These are phyloP conservation scores for Cyclotella baltica DNA, from an alignment of 108 stramenopile species.

Conservation along the genomic window DNA sequence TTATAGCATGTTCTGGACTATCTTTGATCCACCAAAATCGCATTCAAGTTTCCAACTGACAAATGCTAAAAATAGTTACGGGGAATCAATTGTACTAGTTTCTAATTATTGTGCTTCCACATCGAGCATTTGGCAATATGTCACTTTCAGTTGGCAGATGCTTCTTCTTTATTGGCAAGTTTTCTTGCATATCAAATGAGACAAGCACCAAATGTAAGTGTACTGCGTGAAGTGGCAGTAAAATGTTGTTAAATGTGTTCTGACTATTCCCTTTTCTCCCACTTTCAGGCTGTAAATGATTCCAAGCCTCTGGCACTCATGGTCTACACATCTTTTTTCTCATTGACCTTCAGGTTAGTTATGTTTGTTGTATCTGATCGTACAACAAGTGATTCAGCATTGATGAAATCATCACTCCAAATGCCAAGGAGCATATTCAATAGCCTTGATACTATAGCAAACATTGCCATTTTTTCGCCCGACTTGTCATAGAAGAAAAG, in stretches of 20 bases:
- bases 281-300: neutral
- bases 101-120: neutral
- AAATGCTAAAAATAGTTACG: neutral
- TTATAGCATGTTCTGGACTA: slow-evolving; percentile 18
- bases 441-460: neutral
- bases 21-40: neutral
- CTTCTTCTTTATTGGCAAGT: neutral
- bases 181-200: slow-evolving; percentile 17
- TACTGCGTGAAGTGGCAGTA: no score
- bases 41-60: neutral
- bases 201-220: neutral
- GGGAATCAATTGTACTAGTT: slow-evolving; percentile 2
- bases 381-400: neutral
- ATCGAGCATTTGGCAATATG: neutral
- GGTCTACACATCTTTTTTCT: slow-evolving; percentile 2
- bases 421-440: neutral
- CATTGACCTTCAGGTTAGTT: neutral
- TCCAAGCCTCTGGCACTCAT: slow-evolving; percentile 5
- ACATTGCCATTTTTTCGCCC: neutral
- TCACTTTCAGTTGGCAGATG: neutral
- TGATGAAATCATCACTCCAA: neutral
- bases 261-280: neutral
- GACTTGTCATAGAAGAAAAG: neutral
- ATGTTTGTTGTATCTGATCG: neutral
- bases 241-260: no score